Percentiles rank a stretch among this genome's conserved stretches.
Conservation (phyloP, 164 flowering plant species). For the Hamamelis virginiana region DNA sequence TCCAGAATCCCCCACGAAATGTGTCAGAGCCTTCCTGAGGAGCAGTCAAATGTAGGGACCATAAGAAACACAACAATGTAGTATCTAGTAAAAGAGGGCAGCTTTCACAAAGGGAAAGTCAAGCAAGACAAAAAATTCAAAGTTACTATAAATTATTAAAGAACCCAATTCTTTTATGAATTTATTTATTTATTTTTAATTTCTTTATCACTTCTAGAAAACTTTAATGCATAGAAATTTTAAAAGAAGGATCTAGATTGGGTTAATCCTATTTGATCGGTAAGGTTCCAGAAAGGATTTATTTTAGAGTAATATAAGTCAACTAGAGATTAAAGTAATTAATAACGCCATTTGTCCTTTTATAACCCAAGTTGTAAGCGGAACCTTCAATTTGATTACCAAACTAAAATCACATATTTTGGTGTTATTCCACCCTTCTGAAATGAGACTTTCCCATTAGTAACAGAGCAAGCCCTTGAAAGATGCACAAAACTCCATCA, state of each 20-base stretch:
- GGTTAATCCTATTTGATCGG: not conserved
- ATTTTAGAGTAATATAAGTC: not conserved
- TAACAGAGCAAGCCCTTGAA: too few relatives aligned
- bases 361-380: not conserved
- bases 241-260: not conserved
- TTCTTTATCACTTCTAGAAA: not conserved
- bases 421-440: too few relatives aligned
- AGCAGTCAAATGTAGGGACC: not conserved
- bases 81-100: not conserved
- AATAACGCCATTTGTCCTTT: not conserved
- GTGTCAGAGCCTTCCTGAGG: conserved; percentile 82
- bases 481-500: too few relatives aligned
- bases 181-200: not conserved
- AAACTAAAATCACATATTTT: not conserved
- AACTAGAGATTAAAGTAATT: not conserved
- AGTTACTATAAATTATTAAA: not conserved
- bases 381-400: not conserved
- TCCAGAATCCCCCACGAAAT: conserved; percentile 98
- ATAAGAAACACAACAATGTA: not conserved
- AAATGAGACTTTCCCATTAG: too few relatives aligned
- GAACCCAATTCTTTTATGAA: too few relatives aligned
- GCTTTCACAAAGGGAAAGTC: not conserved
- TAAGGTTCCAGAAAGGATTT: not conserved
- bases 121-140: not conserved
- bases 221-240: not conserved